phyloP scores from a whole-genome alignment of 2,329 filamentous ascomycete species.

The Ceratocystis harringtonii region DNA sequence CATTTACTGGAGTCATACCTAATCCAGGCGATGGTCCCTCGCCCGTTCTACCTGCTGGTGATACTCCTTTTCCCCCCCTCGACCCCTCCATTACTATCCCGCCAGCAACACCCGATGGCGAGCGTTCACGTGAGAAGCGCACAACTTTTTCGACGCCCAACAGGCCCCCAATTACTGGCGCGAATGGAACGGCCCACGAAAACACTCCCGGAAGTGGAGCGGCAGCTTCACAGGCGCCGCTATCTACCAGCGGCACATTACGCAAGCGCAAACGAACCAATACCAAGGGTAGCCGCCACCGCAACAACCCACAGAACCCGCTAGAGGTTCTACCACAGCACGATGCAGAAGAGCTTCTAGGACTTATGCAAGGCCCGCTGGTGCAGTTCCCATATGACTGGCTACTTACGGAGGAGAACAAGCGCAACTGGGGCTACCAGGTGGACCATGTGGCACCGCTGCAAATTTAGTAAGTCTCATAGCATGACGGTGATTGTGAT shows the following conservation, averaged over 20 bases:
- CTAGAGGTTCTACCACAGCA: slow-evolving; percentile 63
- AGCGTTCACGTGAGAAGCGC: slow-evolving; percentile 30
- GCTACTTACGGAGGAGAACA: slow-evolving; percentile 78
- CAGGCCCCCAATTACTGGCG: slow-evolving; percentile 28
- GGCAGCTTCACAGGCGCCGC: neutral
- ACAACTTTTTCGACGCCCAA: slow-evolving; percentile 42
- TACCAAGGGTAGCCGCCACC: slow-evolving; percentile 52
- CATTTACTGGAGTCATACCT: neutral
- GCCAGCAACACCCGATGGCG: slow-evolving; percentile 10
- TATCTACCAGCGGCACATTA: slow-evolving; percentile 30
- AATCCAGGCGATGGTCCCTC: slow-evolving; percentile 26
- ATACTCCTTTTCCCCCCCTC: slow-evolving; percentile 34
- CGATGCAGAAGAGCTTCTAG: slow-evolving; percentile 69
- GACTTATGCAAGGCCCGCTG: slow-evolving; percentile 71
- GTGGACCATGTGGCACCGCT: slow-evolving; percentile 91
- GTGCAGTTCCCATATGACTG: slow-evolving; percentile 95
- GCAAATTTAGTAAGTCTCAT: slow-evolving; percentile 71
- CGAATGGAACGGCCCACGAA: neutral
- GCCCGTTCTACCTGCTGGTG: slow-evolving; percentile 30
- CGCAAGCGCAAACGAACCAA: slow-evolving; percentile 52
- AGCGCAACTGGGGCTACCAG: slow-evolving; percentile 92
- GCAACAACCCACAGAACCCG: slow-evolving; percentile 30
- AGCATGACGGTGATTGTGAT: neutral
- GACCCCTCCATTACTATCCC: slow-evolving; percentile 25
- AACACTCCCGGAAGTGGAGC: neutral